phyloP scores from a whole-genome alignment of 1,284 basidiomycete genomes.

The Hymenochaete sp. region DNA sequence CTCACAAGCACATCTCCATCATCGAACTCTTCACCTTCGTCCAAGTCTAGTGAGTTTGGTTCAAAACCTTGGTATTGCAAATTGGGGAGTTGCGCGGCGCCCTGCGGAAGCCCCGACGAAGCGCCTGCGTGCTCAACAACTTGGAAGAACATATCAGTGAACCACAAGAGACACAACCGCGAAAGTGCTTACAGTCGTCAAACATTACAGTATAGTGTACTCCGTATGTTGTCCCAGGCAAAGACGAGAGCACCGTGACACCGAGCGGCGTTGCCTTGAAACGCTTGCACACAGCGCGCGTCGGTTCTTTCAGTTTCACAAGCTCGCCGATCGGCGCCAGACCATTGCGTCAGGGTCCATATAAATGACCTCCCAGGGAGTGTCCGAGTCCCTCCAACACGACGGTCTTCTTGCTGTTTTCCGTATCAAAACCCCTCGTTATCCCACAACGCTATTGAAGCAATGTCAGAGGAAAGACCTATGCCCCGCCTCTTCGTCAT shows the following conservation, averaged over 20 bases:
- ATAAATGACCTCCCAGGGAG: too few species aligned
- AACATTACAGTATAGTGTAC: slow-evolving; percentile 2
- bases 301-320: too few species aligned
- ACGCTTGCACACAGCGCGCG: too few species aligned
- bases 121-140: slow-evolving; percentile 78
- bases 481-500: slow-evolving; percentile 71
- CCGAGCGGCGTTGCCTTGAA: too few species aligned
- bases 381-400: too few species aligned
- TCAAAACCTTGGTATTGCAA: slow-evolving; percentile 86
- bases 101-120: slow-evolving; percentile 33
- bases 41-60: slow-evolving; percentile 49
- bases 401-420: too few species aligned
- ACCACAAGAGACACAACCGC: background rate
- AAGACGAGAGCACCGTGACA: too few species aligned
- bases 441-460: too few species aligned
- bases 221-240: too few species aligned
- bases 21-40: slow-evolving; percentile 35
- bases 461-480: slow-evolving; percentile 29
- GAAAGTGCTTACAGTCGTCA: slow-evolving; percentile 6
- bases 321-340: too few species aligned
- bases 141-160: slow-evolving; percentile 26
- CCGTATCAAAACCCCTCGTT: too few species aligned
- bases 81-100: slow-evolving; percentile 39
- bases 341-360: too few species aligned
- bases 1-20: slow-evolving; percentile 32